phyloP scores from a whole-genome alignment of 768 basidiomycete species.

The Strobilomyces echinocephalus region DNA sequence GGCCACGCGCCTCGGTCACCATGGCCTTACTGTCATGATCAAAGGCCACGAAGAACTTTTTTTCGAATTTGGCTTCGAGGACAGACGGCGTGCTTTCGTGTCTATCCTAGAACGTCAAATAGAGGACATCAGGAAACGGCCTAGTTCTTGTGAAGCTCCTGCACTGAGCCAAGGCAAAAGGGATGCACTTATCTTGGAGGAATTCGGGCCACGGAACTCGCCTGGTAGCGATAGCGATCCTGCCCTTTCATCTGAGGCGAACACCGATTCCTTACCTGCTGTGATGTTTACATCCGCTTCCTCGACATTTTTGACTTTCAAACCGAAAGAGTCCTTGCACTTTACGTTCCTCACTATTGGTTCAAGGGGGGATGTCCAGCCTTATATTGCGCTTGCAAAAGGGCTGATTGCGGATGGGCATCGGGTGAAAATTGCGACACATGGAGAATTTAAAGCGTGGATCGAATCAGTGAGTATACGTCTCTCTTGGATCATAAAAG shows the following conservation, averaged over 20 bases:
- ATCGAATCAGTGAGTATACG: conserved; percentile 73
- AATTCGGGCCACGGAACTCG: conserved; percentile 58
- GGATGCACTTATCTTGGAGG: conserved; percentile 79
- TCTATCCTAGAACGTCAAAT: conserved; percentile 73
- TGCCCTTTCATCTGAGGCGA: conserved; percentile 45
- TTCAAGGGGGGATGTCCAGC: conserved; percentile 95
- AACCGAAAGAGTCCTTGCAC: conserved; percentile 76
- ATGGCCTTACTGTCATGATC: conserved; percentile 85
- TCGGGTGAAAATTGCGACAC: conserved; percentile 84
- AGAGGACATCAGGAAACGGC: conserved; percentile 58
- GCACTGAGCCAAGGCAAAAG: conserved; percentile 50
- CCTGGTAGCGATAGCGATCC: conserved; percentile 37
- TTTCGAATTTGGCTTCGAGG: conserved; percentile 84
- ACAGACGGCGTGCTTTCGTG: conserved; percentile 76
- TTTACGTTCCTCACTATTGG: conserved; percentile 97
- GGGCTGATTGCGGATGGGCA: conserved; percentile 90
- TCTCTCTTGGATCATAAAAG: neutral
- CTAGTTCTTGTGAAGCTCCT: conserved; percentile 40
- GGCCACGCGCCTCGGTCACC: conserved; percentile 85
- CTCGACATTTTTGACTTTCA: conserved; percentile 95
- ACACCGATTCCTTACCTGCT: conserved; percentile 74
- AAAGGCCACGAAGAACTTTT: conserved; percentile 97
- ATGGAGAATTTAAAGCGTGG: conserved; percentile 94
- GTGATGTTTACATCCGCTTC: conserved; percentile 97
- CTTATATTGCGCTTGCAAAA: conserved; percentile 93